Conservation (phyloP, 2,329 filamentous ascomycete genomes). For the Botrytis hyacinthi region DNA sequence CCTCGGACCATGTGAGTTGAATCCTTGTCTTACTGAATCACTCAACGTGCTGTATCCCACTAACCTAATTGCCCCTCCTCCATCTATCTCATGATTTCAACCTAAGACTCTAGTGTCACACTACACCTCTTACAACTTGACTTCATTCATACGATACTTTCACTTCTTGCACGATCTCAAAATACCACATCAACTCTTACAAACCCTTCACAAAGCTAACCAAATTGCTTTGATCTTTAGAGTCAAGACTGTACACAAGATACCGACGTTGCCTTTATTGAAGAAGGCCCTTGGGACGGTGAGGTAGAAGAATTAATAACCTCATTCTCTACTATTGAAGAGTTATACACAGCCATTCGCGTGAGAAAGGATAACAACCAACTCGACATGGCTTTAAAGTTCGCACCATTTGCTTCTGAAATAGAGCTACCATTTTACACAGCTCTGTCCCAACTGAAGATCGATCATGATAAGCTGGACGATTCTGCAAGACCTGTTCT, state of each 20-base stretch:
- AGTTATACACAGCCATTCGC: constrained; percentile 10
- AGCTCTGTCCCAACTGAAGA: constrained; percentile 86
- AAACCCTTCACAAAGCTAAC: constrained; percentile 1
- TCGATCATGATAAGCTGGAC: constrained; percentile 95
- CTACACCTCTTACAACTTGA: background rate
- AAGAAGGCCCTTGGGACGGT: constrained; percentile 18
- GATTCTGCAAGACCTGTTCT: constrained; percentile 85
- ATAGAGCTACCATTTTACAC: constrained; percentile 96
- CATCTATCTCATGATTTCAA: constrained; percentile 2
- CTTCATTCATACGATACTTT: background rate
- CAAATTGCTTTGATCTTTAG: background rate
- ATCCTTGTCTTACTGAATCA: constrained; percentile 10
- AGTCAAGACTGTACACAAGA: constrained; percentile 10
- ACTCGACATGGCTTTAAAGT: constrained; percentile 55
- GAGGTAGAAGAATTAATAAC: constrained; percentile 15
- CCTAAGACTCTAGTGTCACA: constrained; percentile 6
- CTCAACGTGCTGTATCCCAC: background rate
- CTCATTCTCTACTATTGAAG: background rate
- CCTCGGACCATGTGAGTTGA: constrained; percentile 14
- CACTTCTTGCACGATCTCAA: background rate
- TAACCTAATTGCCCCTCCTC: constrained; percentile 1
- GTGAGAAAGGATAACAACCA: background rate
- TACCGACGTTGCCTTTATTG: constrained; percentile 10
- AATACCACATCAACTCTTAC: background rate
- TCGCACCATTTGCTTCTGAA: constrained; percentile 87